phyloP scores from a whole-genome alignment of 2,329 filamentous ascomycete species.

The Gnomoniopsis smithogilvyi region DNA sequence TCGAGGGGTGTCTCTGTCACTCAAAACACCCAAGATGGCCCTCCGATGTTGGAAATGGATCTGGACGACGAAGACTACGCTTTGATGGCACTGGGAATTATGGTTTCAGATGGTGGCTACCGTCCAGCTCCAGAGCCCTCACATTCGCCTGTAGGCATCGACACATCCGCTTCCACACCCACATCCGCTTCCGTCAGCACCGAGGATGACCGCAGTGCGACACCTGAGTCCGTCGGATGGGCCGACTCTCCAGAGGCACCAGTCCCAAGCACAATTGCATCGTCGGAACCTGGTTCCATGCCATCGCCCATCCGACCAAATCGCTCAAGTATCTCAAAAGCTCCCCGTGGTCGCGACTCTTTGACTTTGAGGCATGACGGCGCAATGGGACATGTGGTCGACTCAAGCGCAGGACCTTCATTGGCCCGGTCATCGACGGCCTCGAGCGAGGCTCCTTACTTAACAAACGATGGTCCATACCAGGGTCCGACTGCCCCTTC shows the following conservation, averaged over 20 bases:
- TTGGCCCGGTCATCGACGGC: conserved; percentile 28
- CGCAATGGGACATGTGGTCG: conserved; percentile 29
- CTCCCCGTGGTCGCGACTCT: conserved; percentile 45
- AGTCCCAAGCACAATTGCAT: background rate
- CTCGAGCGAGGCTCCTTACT: conserved; percentile 35
- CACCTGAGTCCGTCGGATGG: background rate
- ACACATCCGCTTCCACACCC: background rate
- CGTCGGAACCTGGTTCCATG: background rate
- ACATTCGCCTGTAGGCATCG: background rate
- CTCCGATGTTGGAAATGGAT: background rate
- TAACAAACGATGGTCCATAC: conserved; percentile 60
- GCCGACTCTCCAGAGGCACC: background rate
- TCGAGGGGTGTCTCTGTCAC: conserved; percentile 11
- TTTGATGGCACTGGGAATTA: conserved; percentile 12
- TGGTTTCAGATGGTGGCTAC: conserved; percentile 18
- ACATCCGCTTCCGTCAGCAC: background rate
- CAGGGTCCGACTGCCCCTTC: conserved; percentile 70
- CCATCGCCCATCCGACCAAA: conserved; percentile 24
- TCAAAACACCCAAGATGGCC: conserved; percentile 6
- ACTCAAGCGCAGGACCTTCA: conserved; percentile 6
- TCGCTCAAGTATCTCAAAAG: conserved; percentile 55
- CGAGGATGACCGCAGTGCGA: background rate
- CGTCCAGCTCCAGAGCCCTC: conserved; percentile 1
- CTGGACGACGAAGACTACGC: conserved; percentile 15
- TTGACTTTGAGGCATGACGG: conserved; percentile 53